These are phyloP conservation scores for Chimonanthus salicifolius DNA, from an alignment of 164 flowering plant species.

Conservation along the genomic window DNA sequence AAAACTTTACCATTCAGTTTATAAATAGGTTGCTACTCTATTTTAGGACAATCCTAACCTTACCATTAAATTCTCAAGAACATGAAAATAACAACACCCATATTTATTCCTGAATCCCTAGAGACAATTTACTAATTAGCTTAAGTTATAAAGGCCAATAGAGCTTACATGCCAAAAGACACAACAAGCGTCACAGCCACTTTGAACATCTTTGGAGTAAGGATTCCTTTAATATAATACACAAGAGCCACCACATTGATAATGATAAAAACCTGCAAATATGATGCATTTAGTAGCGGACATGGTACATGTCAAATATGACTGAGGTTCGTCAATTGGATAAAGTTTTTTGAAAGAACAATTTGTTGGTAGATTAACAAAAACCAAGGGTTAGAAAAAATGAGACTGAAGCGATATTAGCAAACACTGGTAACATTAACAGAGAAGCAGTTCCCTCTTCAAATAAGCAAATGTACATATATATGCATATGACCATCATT, in stretches of 20 bases:
- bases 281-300: slow-evolving; percentile 5
- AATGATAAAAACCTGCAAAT: slow-evolving; percentile 83
- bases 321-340: not conserved
- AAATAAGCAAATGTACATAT: no score
- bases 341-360: not conserved
- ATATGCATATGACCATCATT: no score
- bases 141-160: slow-evolving; percentile 7
- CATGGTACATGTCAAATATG: not conserved
- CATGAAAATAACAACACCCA: not conserved
- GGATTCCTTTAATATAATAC: slow-evolving; percentile 87
- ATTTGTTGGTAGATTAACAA: not conserved
- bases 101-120: not conserved
- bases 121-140: not conserved
- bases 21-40: slow-evolving; percentile 1
- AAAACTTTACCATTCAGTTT: not conserved
- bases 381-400: no score
- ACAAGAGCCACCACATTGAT: slow-evolving; percentile 97
- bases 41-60: slow-evolving; percentile 1
- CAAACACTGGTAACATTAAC: no score
- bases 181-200: slow-evolving; percentile 92
- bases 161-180: slow-evolving; percentile 81
- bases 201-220: slow-evolving; percentile 90
- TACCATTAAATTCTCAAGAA: not conserved
- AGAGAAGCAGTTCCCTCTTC: no score
- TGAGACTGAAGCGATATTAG: no score